phyloP scores from a whole-genome alignment of 345 rosid genomes.

The Hibiscus tridactylites region DNA sequence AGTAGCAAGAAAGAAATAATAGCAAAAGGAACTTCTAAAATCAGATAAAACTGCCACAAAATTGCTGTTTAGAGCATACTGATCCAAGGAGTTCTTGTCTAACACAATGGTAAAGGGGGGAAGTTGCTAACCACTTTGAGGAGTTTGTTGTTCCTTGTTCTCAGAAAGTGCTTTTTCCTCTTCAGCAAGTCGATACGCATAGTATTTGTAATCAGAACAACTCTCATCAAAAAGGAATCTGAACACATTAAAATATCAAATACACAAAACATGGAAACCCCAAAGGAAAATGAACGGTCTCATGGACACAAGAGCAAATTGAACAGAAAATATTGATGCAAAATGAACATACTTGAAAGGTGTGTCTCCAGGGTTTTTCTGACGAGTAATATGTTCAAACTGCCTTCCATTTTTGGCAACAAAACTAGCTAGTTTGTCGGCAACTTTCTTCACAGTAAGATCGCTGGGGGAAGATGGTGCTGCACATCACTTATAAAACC shows the following conservation, averaged over 20 bases:
- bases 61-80: neutral
- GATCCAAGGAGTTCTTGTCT: neutral
- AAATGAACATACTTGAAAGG: conserved; percentile 67
- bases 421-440: conserved; percentile 93
- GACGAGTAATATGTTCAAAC: conserved; percentile 82
- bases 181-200: conserved; percentile 59
- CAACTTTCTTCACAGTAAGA: conserved; percentile 93
- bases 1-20: neutral
- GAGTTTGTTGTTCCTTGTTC: conserved; percentile 38
- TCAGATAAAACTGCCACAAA: neutral
- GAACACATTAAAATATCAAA: conserved; percentile 16
- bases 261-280: neutral
- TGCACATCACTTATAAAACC: conserved; percentile 99
- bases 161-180: conserved; percentile 64
- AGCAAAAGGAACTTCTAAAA: neutral
- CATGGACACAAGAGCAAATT: neutral
- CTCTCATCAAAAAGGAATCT: conserved; percentile 88
- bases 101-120: neutral
- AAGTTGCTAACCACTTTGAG: conserved; percentile 40
- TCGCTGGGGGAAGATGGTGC: conserved; percentile 86
- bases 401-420: conserved; percentile 98
- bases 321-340: conserved; percentile 1
- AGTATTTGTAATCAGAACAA: conserved; percentile 82
- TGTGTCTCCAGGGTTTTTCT: conserved; percentile 95
- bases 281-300: neutral